Conservation (phyloP, 2,329 filamentous ascomycete species). For the Paraconiothyrium sp. region DNA sequence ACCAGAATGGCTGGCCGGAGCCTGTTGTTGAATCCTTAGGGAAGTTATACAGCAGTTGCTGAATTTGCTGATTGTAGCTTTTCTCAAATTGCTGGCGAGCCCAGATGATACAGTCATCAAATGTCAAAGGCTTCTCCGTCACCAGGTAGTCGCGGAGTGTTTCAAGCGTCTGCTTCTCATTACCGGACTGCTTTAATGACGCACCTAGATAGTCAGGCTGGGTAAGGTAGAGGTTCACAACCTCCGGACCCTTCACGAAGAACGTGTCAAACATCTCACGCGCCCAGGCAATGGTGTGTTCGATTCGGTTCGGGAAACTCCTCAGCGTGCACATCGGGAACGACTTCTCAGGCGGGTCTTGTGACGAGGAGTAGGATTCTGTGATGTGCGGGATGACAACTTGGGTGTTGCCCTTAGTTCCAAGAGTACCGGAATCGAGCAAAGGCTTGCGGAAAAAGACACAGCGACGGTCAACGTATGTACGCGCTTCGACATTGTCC, state of each 20-base stretch:
- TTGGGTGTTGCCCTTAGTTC: conserved; percentile 98
- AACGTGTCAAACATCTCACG: conserved; percentile 94
- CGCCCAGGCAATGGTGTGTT: conserved; percentile 98
- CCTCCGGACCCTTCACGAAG: conserved; percentile 92
- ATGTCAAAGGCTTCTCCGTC: conserved; percentile 87
- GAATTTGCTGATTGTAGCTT: conserved; percentile 96
- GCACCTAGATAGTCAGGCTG: conserved; percentile 90
- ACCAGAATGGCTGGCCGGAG: conserved; percentile 93
- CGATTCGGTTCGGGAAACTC: conserved; percentile 97
- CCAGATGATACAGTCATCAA: conserved; percentile 97
- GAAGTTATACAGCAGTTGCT: conserved; percentile 96
- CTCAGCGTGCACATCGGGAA: conserved; percentile 98
- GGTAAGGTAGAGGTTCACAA: conserved; percentile 91
- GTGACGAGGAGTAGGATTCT: conserved; percentile 96
- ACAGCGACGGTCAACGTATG: conserved; percentile 94
- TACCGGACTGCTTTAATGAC: conserved; percentile 90
- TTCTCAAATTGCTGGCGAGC: conserved; percentile 93
- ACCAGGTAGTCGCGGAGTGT: conserved; percentile 90
- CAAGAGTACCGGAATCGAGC: conserved; percentile 96
- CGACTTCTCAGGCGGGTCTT: conserved; percentile 97
- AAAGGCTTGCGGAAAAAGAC: conserved; percentile 98
- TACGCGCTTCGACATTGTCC: conserved; percentile 96
- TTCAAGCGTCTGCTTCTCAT: conserved; percentile 93
- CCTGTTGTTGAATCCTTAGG: conserved; percentile 92
- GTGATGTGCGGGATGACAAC: conserved; percentile 91